These are phyloP conservation scores for Hymenoscyphus infarciens DNA, from an alignment of 2,329 filamentous ascomycete species.

Conservation along the genomic window DNA sequence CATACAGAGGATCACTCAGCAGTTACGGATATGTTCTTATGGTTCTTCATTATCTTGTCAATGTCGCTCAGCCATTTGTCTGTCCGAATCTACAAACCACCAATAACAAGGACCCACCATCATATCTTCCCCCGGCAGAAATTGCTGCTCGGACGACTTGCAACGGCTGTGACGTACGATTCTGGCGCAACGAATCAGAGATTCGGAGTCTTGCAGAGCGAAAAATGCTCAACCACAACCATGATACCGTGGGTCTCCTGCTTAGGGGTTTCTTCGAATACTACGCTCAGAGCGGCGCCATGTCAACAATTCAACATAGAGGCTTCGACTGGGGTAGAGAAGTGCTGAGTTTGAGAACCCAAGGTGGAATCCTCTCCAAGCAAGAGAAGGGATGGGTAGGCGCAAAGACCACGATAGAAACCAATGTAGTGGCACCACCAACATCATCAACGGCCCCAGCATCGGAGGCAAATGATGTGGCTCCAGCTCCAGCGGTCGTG, in stretches of 20 bases:
- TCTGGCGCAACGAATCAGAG: slow-evolving; percentile 71
- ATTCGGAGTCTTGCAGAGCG: slow-evolving; percentile 58
- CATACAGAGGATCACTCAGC: slow-evolving; percentile 80
- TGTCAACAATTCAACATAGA: slow-evolving; percentile 48
- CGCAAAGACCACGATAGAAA: slow-evolving; percentile 66
- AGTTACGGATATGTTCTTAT: slow-evolving; percentile 92
- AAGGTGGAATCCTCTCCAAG: slow-evolving; percentile 68
- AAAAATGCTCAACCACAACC: slow-evolving; percentile 63
- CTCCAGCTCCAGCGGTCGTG: background rate
- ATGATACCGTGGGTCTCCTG: slow-evolving; percentile 65
- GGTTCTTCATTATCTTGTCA: slow-evolving; percentile 87
- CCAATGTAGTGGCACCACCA: slow-evolving; percentile 38
- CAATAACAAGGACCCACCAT: slow-evolving; percentile 45
- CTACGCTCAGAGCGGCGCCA: slow-evolving; percentile 61
- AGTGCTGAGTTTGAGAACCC: slow-evolving; percentile 72
- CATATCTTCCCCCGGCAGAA: slow-evolving; percentile 42
- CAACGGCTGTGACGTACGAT: slow-evolving; percentile 67
- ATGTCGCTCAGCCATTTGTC: slow-evolving; percentile 75
- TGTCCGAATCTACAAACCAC: slow-evolving; percentile 73
- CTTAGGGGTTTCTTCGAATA: slow-evolving; percentile 87
- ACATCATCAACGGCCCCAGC: slow-evolving; percentile 17
- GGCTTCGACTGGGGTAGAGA: slow-evolving; percentile 79
- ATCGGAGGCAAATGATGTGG: slow-evolving; percentile 9
- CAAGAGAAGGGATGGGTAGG: slow-evolving; percentile 80
- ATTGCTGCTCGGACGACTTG: slow-evolving; percentile 42